Percentiles rank a stretch among this genome's conserved stretches.
These are phyloP conservation scores for Cylindrotheca closterium DNA, from an alignment of 108 stramenopile genomes.

Conservation along the genomic window DNA sequence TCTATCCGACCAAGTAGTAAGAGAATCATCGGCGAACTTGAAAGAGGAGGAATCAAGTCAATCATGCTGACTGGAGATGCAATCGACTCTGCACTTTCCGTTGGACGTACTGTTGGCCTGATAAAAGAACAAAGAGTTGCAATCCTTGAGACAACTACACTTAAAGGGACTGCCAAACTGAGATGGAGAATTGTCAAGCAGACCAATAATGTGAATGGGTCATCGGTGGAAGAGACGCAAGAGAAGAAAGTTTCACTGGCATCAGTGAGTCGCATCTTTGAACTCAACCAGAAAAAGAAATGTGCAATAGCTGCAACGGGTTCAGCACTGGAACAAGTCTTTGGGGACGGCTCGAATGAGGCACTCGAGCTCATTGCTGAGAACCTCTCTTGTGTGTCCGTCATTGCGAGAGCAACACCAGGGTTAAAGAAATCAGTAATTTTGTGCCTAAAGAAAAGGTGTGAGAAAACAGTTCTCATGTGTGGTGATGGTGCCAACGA, in stretches of 20 bases:
- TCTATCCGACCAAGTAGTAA: slow-evolving; percentile 47
- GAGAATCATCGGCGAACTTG: slow-evolving; percentile 47
- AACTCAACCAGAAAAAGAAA: slow-evolving; percentile 5
- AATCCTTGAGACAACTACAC: slow-evolving; percentile 27
- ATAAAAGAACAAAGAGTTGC: slow-evolving; percentile 26
- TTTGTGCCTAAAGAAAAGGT: slow-evolving; percentile 21
- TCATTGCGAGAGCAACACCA: slow-evolving; percentile 64
- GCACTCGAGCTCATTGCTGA: slow-evolving; percentile 7
- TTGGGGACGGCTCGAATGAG: slow-evolving; percentile 6
- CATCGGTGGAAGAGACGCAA: slow-evolving; percentile 22
- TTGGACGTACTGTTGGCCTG: slow-evolving; percentile 41
- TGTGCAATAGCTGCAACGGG: slow-evolving; percentile 43
- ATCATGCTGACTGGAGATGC: slow-evolving; percentile 73
- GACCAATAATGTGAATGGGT: background rate
- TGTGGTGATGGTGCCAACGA: slow-evolving; percentile 89
- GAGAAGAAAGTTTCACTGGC: slow-evolving; percentile 3
- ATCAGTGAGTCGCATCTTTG: slow-evolving; percentile 6
- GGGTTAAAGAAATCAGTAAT: slow-evolving; percentile 43
- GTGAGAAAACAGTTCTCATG: slow-evolving; percentile 52
- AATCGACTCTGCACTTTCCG: slow-evolving; percentile 42
- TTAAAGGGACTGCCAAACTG: background rate
- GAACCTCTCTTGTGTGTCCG: slow-evolving; percentile 26
- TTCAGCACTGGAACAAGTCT: slow-evolving; percentile 42
- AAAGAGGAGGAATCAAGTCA: slow-evolving; percentile 34
- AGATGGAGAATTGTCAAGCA: slow-evolving; percentile 4